phyloP scores from a whole-genome alignment of 768 basidiomycete species.

The Macrolepiota albuminosa region DNA sequence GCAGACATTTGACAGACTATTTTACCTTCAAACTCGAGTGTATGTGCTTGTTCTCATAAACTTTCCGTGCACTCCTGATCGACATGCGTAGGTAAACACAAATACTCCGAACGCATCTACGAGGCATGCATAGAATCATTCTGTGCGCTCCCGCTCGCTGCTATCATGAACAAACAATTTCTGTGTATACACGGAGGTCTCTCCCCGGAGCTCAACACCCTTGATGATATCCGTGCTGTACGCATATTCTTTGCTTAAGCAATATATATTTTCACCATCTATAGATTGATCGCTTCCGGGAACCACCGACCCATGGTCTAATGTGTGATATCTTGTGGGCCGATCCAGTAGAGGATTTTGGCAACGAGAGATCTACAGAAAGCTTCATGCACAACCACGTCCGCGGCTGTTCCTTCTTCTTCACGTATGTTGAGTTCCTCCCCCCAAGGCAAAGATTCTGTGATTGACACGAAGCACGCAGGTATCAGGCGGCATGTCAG shows the following conservation, averaged over 20 bases:
- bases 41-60: constrained; percentile 34
- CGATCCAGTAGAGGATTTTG: constrained; percentile 97
- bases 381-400: constrained; percentile 96
- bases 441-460: not conserved
- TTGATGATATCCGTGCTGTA: constrained; percentile 90
- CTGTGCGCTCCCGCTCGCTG: constrained; percentile 91
- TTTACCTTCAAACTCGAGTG: constrained; percentile 99
- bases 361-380: constrained; percentile 86
- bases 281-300: constrained; percentile 96
- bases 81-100: constrained; percentile 84
- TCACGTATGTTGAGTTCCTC: constrained; percentile 33
- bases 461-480: constrained; percentile 25
- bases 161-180: constrained; percentile 99
- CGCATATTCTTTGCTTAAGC: constrained; percentile 22
- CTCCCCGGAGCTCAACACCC: constrained; percentile 90
- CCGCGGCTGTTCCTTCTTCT: constrained; percentile 96
- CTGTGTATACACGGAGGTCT: constrained; percentile 97
- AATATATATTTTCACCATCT: not conserved
- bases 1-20: constrained; percentile 96
- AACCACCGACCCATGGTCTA: constrained; percentile 93
- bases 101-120: constrained; percentile 95
- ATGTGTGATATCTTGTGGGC: constrained; percentile 99
- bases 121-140: constrained; percentile 99
- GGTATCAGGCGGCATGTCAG: constrained; percentile 94
- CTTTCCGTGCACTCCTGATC: not conserved